Conservation (phyloP, 257 asterid genomes). For the Sherardia arvensis region DNA sequence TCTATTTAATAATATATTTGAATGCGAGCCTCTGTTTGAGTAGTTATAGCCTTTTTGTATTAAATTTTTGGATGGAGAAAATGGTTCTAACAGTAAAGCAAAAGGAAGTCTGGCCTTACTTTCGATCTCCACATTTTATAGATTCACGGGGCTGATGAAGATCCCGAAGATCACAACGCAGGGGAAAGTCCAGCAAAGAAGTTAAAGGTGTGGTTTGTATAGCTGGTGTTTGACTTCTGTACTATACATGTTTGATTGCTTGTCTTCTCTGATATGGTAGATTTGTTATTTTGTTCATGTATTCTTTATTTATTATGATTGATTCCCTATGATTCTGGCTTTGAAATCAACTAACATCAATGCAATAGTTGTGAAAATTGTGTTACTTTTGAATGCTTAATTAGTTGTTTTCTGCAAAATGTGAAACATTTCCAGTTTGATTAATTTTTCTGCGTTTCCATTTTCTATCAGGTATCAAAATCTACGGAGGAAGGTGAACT, state of each 20-base stretch:
- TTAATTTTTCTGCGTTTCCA: constrained; percentile 2
- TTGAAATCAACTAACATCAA: background rate
- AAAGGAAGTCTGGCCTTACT: background rate
- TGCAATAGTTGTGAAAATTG: background rate
- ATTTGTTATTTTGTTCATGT: too few relatives aligned
- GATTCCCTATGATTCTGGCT: background rate
- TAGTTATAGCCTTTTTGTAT: background rate
- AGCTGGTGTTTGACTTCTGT: too few relatives aligned
- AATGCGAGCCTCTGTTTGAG: background rate
- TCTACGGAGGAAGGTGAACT: constrained; percentile 35
- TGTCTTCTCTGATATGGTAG: too few relatives aligned
- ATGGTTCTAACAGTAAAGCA: constrained; percentile 15
- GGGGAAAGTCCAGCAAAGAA: constrained; percentile 46
- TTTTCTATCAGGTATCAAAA: constrained; percentile 29
- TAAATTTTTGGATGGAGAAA: constrained; percentile 14
- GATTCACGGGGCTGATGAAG: constrained; percentile 28
- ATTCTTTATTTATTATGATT: too few relatives aligned
- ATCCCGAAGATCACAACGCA: constrained; percentile 17
- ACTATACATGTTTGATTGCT: too few relatives aligned
- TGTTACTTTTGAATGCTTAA: background rate
- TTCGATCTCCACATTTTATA: constrained; percentile 12
- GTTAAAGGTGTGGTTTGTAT: constrained; percentile 42
- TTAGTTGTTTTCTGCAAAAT: background rate
- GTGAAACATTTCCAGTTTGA: background rate
- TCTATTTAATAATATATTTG: too few relatives aligned